phyloP scores from a whole-genome alignment of 192 early-diverging fungal species.

The Umbelopsis sp. region DNA sequence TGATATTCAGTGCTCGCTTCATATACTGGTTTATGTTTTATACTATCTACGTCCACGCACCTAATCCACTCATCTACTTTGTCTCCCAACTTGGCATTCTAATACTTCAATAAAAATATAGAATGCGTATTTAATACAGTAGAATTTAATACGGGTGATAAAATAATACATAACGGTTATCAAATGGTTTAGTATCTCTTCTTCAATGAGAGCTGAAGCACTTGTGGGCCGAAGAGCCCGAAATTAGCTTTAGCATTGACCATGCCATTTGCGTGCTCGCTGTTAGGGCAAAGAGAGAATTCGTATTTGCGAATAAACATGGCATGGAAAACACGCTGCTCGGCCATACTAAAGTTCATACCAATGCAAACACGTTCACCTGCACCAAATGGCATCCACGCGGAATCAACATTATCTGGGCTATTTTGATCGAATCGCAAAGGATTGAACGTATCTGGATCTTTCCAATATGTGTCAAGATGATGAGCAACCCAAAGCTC shows the following conservation, averaged over 20 bases:
- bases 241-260: neutral
- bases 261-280: conserved; percentile 1
- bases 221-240: conserved; percentile 17
- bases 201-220: neutral
- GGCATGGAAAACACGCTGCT: conserved; percentile 54
- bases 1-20: neutral
- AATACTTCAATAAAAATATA: neutral
- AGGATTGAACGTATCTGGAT: conserved; percentile 14
- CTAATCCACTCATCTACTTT: neutral
- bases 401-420: neutral
- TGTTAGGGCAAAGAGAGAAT: neutral
- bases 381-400: conserved; percentile 59
- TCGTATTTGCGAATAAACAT: conserved; percentile 27
- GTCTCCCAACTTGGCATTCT: neutral
- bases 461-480: conserved; percentile 13
- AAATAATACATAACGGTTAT: neutral
- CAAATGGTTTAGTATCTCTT: conserved; percentile 2
- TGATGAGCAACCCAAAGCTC: neutral
- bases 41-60: neutral
- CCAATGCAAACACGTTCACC: conserved; percentile 61
- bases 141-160: neutral
- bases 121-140: neutral
- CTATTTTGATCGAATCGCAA: neutral
- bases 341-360: conserved; percentile 58
- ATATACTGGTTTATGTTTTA: neutral